A percentile compares a stretch with the other conserved stretches of the same genome.
Evolutionary conservation across 2,329 filamentous ascomycete species (phyloP).

Genomic region (Microdochium bolleyi): DNA sequence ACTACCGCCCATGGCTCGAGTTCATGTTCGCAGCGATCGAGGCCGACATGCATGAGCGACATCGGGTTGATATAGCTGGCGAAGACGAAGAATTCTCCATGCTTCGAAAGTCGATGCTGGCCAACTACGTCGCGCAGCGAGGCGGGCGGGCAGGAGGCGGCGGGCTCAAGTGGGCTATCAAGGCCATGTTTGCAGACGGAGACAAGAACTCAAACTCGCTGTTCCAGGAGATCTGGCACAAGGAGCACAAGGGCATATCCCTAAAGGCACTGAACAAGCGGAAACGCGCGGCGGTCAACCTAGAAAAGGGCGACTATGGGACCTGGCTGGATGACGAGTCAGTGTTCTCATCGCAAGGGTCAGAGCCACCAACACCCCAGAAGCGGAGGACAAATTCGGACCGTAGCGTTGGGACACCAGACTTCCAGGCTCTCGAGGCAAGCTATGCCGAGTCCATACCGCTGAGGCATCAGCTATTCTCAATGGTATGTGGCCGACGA

Average conservation of each 20-base stretch:
- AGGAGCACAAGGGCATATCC: slow-evolving; percentile 47
- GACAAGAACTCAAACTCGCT: slow-evolving; percentile 39
- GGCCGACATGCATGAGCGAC: slow-evolving; percentile 55
- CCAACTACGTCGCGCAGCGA: slow-evolving; percentile 46
- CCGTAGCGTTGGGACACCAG: slow-evolving; percentile 16
- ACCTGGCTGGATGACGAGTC: slow-evolving; percentile 53
- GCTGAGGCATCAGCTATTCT: slow-evolving; percentile 56
- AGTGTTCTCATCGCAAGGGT: slow-evolving; percentile 33
- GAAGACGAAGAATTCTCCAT: slow-evolving; percentile 20
- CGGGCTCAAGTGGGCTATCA: slow-evolving; percentile 45
- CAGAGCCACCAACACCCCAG: slow-evolving; percentile 36
- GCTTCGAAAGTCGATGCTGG: slow-evolving; percentile 49
- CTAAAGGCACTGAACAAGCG: slow-evolving; percentile 36
- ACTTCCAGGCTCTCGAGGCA: slow-evolving; percentile 29
- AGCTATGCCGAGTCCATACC: slow-evolving; percentile 44
- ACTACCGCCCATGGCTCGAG: slow-evolving; percentile 75
- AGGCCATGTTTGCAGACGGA: slow-evolving; percentile 62
- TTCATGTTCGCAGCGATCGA: slow-evolving; percentile 75
- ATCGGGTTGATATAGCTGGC: slow-evolving; percentile 21
- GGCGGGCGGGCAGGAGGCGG: slow-evolving; percentile 32
- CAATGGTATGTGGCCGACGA: slow-evolving; percentile 32
- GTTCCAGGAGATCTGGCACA: slow-evolving; percentile 60
- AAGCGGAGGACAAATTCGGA: slow-evolving; percentile 21
- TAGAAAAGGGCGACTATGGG: slow-evolving; percentile 52
- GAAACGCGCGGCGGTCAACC: slow-evolving; percentile 41